These are phyloP conservation scores for Kentomonas sorsogonicus DNA, from an alignment of 208 protist genomes.

Conservation along the genomic window DNA sequence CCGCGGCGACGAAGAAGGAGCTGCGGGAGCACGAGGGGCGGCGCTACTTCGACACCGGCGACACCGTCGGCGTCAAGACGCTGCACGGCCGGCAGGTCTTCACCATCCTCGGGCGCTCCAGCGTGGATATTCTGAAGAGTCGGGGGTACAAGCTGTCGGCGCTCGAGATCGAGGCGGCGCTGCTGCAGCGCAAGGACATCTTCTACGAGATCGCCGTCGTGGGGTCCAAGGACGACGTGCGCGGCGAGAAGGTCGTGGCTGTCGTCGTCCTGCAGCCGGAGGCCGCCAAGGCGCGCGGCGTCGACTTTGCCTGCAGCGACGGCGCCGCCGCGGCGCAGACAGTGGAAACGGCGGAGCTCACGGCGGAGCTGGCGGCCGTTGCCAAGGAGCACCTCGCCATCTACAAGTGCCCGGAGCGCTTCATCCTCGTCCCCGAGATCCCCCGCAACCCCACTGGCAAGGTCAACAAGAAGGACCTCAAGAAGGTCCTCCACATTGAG, in stretches of 20 bases:
- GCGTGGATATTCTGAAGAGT: slow-evolving; percentile 92
- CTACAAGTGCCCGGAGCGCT: slow-evolving; percentile 82
- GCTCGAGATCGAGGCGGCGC: slow-evolving; percentile 88
- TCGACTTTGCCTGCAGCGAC: too few species aligned
- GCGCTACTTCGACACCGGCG: slow-evolving; percentile 83
- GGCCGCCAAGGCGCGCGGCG: slow-evolving; percentile 23
- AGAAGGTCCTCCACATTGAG: slow-evolving; percentile 34
- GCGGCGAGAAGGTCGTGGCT: slow-evolving; percentile 74
- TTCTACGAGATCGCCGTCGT: slow-evolving; percentile 83
- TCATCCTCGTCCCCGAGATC: slow-evolving; percentile 68
- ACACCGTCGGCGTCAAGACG: slow-evolving; percentile 64
- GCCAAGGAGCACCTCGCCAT: slow-evolving; percentile 48
- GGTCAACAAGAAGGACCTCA: slow-evolving; percentile 91
- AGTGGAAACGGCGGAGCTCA: too few species aligned
- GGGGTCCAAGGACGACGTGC: slow-evolving; percentile 50
- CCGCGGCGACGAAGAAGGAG: slow-evolving; percentile 79
- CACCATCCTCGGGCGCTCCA: slow-evolving; percentile 87
- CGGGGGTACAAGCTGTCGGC: slow-evolving; percentile 93
- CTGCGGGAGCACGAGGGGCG: slow-evolving; percentile 31
- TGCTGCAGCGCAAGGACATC: slow-evolving; percentile 62
- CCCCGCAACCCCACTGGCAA: slow-evolving; percentile 92
- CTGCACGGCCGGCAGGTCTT: slow-evolving; percentile 24
- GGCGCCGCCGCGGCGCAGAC: too few species aligned
- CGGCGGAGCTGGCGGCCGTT: slow-evolving; percentile 43
- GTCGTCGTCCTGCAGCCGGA: slow-evolving; percentile 53